Base-by-base conservation (phyloP, 768 basidiomycete species). In the Dentipellis sp. region DNA sequence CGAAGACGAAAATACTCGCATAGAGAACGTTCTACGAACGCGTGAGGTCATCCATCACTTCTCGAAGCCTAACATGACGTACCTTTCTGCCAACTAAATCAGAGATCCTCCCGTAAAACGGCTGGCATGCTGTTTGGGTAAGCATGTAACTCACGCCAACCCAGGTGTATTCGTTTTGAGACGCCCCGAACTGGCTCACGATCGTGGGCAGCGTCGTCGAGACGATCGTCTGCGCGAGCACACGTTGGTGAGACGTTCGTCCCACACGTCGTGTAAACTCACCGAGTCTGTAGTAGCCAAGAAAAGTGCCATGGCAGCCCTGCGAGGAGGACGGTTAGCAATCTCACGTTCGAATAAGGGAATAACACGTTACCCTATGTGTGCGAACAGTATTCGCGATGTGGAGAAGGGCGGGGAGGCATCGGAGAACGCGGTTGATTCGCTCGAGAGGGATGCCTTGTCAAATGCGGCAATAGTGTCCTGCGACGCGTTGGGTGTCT, bases 271-370 rank as follows among this genome's bases (percentile, higher is more conserved):
- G 48, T 47, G 52, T 55, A 37, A 57, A 69, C 84, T 59, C 65
- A 91, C 91, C 51, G 87, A 81, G 68, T 92, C 90, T 5, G 90
- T 92, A 10, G 90, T 93, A 2, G 90, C 90, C 10, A 93, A 81
- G 68, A 93, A 93, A 55, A 92, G 67, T 10, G 89, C 77, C 69
- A 92, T 68, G 4, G 88, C 89, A 38, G 88, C 86, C 48, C 91
- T 91, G 65, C 29, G 56, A 50, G 34, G 21, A 37, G 23, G 45
- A 56, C 50, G 36, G 60, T n/a, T 16, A 23, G 37, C 39, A 38
- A 22, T 14, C 19, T 49, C 29, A 36, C 56, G 46, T 29, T 29
- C 29, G 29, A 29, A 39, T 37, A 29, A 47, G 16, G 62, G 21
- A 49, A 56, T 14, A 38, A 50, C 14, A 40, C 11, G 9, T 53